Conservation (phyloP, 208 protist genomes). For the Wallacemonas collosoma region DNA sequence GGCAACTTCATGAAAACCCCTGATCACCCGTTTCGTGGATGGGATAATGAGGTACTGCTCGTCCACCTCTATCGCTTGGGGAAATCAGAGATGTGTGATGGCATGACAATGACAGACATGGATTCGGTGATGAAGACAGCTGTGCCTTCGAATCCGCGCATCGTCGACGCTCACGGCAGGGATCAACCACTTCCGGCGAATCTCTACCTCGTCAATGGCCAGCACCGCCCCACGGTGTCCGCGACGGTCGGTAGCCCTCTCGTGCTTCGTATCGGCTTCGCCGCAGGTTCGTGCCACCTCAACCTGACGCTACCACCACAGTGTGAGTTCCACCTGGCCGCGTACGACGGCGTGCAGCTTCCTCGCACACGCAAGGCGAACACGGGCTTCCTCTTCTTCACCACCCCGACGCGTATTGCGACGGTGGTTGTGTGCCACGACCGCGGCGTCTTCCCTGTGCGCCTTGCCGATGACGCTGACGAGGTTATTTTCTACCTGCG, state of each 20-base stretch:
- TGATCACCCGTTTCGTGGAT: slow-evolving; percentile 40
- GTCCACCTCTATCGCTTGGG: slow-evolving; percentile 79
- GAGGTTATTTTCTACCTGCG: slow-evolving; percentile 61
- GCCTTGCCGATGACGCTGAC: slow-evolving; percentile 27
- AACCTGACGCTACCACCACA: slow-evolving; percentile 66
- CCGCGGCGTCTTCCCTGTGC: slow-evolving; percentile 46
- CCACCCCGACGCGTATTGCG: slow-evolving; percentile 68
- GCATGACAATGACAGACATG: slow-evolving; percentile 43
- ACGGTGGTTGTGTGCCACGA: slow-evolving; percentile 54
- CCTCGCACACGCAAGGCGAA: slow-evolving; percentile 39
- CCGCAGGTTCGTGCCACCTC: slow-evolving; percentile 74
- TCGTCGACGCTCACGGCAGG: slow-evolving; percentile 41
- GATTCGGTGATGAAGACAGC: slow-evolving; percentile 52
- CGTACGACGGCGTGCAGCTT: slow-evolving; percentile 76
- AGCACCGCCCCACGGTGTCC: slow-evolving; percentile 68
- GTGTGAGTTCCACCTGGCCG: slow-evolving; percentile 63
- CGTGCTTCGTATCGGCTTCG: slow-evolving; percentile 74
- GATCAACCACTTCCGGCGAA: slow-evolving; percentile 48
- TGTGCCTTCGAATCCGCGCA: slow-evolving; percentile 49
- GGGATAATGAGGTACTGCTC: slow-evolving; percentile 50
- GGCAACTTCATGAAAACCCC: slow-evolving; percentile 40
- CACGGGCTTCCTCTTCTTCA: slow-evolving; percentile 75
- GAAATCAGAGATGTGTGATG: slow-evolving; percentile 53
- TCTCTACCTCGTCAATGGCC: slow-evolving; percentile 88
- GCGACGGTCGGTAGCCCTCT: slow-evolving; percentile 37